Conservation (phyloP, 2,329 filamentous ascomycete species). For the Trichoderma atroviride region DNA sequence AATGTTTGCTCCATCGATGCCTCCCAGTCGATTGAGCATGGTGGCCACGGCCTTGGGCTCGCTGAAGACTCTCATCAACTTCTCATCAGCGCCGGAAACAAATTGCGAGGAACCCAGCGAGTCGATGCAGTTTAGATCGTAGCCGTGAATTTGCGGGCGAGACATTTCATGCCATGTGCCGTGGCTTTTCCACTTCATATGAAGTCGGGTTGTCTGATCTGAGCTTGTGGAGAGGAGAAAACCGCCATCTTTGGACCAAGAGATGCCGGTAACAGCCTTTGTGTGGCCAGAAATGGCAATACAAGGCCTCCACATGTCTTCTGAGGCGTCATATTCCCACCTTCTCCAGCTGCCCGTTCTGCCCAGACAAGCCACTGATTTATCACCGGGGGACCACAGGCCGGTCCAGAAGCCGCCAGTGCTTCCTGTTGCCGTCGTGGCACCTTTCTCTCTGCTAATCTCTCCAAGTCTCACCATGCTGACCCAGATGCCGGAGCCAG, state of each 20-base stretch:
- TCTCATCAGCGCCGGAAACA: constrained; percentile 94
- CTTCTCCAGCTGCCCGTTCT: constrained; percentile 91
- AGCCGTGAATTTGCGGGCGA: constrained; percentile 94
- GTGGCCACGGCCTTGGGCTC: constrained; percentile 81
- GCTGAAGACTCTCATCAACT: constrained; percentile 93
- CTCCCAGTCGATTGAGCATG: constrained; percentile 70
- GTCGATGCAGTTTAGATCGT: constrained; percentile 94
- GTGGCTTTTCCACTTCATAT: constrained; percentile 71
- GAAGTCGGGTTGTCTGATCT: constrained; percentile 90
- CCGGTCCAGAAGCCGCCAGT: constrained; percentile 97
- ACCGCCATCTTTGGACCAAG: constrained; percentile 79
- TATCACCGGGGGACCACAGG: constrained; percentile 81
- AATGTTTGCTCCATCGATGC: constrained; percentile 50
- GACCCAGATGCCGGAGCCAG: constrained; percentile 85
- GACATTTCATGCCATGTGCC: constrained; percentile 93
- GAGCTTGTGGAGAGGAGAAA: constrained; percentile 87
- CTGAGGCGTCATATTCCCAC: constrained; percentile 67
- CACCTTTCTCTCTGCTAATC: constrained; percentile 91
- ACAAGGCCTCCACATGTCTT: constrained; percentile 74
- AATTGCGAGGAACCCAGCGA: constrained; percentile 74
- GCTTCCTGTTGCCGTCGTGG: constrained; percentile 93
- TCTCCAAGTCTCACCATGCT: constrained; percentile 85
- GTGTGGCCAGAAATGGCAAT: constrained; percentile 84
- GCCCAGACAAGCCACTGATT: constrained; percentile 77
- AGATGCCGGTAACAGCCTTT: constrained; percentile 75